Percentiles rank a stretch among this genome's conserved stretches.
Evolutionary conservation across 2,329 filamentous ascomycete species (phyloP).

Genomic region (Fusarium sp.): DNA sequence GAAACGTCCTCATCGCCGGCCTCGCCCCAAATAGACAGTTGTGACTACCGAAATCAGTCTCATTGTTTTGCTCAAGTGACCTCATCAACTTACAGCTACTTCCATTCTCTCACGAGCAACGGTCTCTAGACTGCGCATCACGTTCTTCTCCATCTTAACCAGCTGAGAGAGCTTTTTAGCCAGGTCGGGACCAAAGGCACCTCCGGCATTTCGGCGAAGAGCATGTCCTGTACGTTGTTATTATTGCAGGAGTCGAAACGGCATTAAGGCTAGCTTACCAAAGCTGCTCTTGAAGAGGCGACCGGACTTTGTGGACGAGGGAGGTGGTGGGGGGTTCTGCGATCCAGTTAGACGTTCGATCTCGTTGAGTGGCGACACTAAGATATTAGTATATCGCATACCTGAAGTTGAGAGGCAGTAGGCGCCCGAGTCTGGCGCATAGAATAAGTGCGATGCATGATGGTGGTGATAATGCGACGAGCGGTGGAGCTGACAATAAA

Average conservation of each 20-base stretch:
- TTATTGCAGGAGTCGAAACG: background rate
- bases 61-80: no score
- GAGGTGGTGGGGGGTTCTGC: constrained; percentile 92
- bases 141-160: constrained; percentile 99
- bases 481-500: constrained; percentile 41
- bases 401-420: constrained; percentile 83
- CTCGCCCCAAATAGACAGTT: constrained; percentile 98
- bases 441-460: constrained; percentile 98
- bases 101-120: constrained; percentile 98
- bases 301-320: constrained; percentile 90
- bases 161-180: constrained; percentile 98
- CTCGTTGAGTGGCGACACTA: background rate
- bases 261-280: constrained; percentile 68
- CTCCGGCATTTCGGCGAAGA: constrained; percentile 79
- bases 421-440: constrained; percentile 98
- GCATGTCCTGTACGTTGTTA: constrained; percentile 65
- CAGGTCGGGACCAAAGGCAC: constrained; percentile 85
- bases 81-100: constrained; percentile 79
- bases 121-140: constrained; percentile 97
- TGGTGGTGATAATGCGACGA: constrained; percentile 48
- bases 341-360: constrained; percentile 21
- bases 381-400: constrained; percentile 48
- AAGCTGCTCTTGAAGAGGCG: constrained; percentile 89
- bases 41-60: constrained; percentile 74
- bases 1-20: constrained; percentile 96